Conservation (phyloP, 495 filamentous ascomycete species). For the Aspergillus affinis region DNA sequence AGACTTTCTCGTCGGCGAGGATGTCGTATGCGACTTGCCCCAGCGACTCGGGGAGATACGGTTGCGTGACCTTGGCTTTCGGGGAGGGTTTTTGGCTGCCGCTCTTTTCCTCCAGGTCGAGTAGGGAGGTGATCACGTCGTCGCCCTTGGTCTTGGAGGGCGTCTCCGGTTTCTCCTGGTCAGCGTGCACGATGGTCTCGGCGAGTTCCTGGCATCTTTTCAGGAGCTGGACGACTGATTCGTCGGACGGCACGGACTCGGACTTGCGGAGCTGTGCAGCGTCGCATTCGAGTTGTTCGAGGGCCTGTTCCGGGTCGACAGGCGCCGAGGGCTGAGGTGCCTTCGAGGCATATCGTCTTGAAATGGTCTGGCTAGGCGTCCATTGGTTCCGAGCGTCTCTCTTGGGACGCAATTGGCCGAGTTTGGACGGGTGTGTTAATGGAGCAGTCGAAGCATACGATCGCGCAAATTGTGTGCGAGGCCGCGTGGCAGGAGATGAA, state of each 20-base stretch:
- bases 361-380: slow-evolving; percentile 1
- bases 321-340: slow-evolving; percentile 13
- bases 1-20: slow-evolving; percentile 71
- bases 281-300: slow-evolving; percentile 31
- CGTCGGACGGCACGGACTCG: slow-evolving; percentile 39
- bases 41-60: slow-evolving; percentile 41
- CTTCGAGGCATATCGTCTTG: slow-evolving; percentile 18
- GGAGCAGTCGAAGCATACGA: slow-evolving; percentile 14
- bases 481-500: slow-evolving; percentile 18
- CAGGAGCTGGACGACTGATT: slow-evolving; percentile 40
- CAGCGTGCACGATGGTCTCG: slow-evolving; percentile 30
- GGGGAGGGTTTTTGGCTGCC: slow-evolving; percentile 21
- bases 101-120: slow-evolving; percentile 51
- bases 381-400: slow-evolving; percentile 6
- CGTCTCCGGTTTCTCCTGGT: slow-evolving; percentile 24
- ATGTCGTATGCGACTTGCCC: slow-evolving; percentile 60
- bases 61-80: slow-evolving; percentile 18
- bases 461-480: slow-evolving; percentile 24
- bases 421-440: slow-evolving; percentile 11
- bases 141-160: slow-evolving; percentile 33
- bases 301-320: slow-evolving; percentile 14
- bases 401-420: slow-evolving; percentile 22
- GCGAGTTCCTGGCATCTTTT: slow-evolving; percentile 46
- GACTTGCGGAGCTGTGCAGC: slow-evolving; percentile 30
- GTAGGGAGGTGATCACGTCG: slow-evolving; percentile 42